phyloP scores from a whole-genome alignment of 371 early-diverging fungal genomes.

The Nematocida sp. region DNA sequence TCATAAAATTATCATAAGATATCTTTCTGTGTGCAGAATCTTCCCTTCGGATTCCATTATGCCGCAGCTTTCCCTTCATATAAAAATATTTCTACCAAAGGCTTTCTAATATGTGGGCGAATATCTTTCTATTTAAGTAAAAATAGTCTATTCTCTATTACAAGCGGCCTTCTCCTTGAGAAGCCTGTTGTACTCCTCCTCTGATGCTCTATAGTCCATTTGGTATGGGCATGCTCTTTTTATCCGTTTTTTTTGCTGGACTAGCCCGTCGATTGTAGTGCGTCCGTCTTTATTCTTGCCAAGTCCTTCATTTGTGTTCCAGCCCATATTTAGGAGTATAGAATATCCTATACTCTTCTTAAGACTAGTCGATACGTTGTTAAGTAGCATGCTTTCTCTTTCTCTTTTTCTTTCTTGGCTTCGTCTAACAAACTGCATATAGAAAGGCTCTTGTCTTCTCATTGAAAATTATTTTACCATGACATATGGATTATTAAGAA shows the following conservation, averaged over 20 bases:
- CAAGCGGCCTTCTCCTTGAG: neutral
- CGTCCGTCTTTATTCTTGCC: conserved; percentile 52
- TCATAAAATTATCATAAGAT: conserved; percentile 44
- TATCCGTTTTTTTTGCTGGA: conserved; percentile 6
- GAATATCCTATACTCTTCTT: conserved; percentile 50
- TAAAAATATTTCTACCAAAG: conserved; percentile 30
- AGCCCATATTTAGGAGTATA: conserved; percentile 51
- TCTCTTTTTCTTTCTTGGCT: conserved; percentile 59
- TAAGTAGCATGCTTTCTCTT: conserved; percentile 1
- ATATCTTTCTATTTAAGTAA: neutral
- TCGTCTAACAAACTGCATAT: conserved; percentile 49
- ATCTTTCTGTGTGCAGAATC: neutral
- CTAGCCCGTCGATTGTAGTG: conserved; percentile 11
- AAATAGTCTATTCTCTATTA: neutral
- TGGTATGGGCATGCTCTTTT: neutral
- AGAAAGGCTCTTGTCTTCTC: conserved; percentile 45
- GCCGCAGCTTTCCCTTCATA: conserved; percentile 34
- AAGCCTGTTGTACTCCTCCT: conserved; percentile 36
- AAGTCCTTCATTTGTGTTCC: conserved; percentile 33
- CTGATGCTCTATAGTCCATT: conserved; percentile 9
- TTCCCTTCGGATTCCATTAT: neutral
- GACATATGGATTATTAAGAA: conserved; percentile 19
- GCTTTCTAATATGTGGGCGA: neutral
- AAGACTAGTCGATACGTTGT: conserved; percentile 45
- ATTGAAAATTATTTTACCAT: conserved; percentile 51